These are phyloP conservation scores for Chaetomium globosum DNA, from an alignment of 2,329 filamentous ascomycete species.

Conservation along the genomic window DNA sequence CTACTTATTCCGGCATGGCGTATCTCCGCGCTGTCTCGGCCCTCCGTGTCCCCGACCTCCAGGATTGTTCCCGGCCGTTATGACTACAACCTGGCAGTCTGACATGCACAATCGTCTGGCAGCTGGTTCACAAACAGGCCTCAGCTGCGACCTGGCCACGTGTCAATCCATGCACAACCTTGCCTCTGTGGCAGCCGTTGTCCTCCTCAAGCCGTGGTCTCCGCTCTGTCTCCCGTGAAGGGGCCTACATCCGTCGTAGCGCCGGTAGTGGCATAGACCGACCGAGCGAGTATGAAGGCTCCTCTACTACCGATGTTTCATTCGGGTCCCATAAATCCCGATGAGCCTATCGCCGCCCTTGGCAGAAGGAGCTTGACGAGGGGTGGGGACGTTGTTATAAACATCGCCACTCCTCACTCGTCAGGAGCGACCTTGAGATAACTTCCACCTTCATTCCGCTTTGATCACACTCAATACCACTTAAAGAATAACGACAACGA, in stretches of 20 bases:
- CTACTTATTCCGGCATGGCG: not conserved
- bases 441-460: too few species aligned
- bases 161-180: not conserved
- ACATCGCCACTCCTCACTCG: not conserved
- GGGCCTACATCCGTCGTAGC: not conserved
- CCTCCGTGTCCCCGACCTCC: not conserved
- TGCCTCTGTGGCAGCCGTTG: not conserved
- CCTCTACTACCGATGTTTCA: not conserved
- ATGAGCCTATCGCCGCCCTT: not conserved
- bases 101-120: not conserved
- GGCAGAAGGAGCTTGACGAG: not conserved
- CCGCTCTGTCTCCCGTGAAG: not conserved
- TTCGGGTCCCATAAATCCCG: conserved; percentile 1
- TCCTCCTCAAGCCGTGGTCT: not conserved
- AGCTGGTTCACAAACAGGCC: not conserved
- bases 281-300: not conserved
- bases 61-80: not conserved
- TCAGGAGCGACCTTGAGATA: too few species aligned
- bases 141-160: not conserved
- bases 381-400: not conserved
- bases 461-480: not conserved
- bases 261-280: not conserved
- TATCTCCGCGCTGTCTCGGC: not conserved
- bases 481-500: not conserved
- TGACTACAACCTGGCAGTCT: not conserved